Base-by-base conservation (phyloP, 2,329 filamentous ascomycete genomes). In the Kalaharituber pfeilii region DNA sequence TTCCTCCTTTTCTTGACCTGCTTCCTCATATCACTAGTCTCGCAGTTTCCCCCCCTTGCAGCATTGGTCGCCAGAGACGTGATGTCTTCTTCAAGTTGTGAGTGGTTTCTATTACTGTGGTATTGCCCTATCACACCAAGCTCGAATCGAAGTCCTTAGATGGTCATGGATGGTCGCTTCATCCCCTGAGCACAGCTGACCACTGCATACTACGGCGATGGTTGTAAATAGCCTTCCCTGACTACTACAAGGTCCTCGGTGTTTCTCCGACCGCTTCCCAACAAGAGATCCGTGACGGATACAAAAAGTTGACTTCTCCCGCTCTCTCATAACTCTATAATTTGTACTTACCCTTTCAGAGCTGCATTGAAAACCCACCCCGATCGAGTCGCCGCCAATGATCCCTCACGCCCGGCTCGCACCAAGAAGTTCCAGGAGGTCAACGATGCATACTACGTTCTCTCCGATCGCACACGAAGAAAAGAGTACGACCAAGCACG, bases 321-420 rank as follows among this genome's bases (percentile, higher is more conserved):
- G 39, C 13, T 27, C 11, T 29, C 30, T 50, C 51, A 9, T 9
- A 1, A 28, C 50, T 39, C 52, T 28, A 39, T 39, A 39, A 18
- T n/a, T n/a, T n/a, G 9, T 36, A 22, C 42, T 47, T 22, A 47
- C n/a, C 8, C 33, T 25, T n/a, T 1, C 65, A 87, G 84, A 66
- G 84, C 85, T 64, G 89, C 89, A 4, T 74, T 96, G 47, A 94
- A 91, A 70, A 87, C 85, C 60, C 89, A 96, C 68, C 89, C 89
- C 1, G 91, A 98, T 68, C 84, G 91, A 56, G 86, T 98, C 39
- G 76, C 87, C 26, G 71, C 77, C 60, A 80, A 87, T 69, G 89
- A 86, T 4, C 86, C 88, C 33, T 87, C 96, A 63, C 85, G 89
- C 59, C 69, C 79, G 22, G 69, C 77, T 11, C 84, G 88, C 65